Base-by-base conservation (phyloP, 768 basidiomycete species). In the Xerocomus brunneocitrinus region DNA sequence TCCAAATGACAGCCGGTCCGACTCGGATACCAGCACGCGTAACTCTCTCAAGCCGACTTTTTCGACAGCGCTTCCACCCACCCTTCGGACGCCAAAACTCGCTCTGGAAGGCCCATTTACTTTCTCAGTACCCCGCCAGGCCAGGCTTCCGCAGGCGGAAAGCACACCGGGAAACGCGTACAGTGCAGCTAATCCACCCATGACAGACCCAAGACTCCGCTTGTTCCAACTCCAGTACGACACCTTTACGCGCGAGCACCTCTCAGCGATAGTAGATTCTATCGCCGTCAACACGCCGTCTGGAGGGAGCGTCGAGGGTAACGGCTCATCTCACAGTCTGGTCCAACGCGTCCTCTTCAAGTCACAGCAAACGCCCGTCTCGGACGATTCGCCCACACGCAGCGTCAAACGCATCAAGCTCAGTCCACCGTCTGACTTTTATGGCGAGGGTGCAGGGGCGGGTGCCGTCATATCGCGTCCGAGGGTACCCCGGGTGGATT, bases 171-270 rank as follows among this genome's bases (percentile, higher is more conserved):
- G 61, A 32, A 47, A 64, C 34, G 30, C 36, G 6, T 55, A 60
- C 53, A 60, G 54, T 50, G 46, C 38, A 35, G 58, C 53, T 30
- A 71, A 64, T 48, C 62, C 64, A 27, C 76, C 77, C 22, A 59
- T 65, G 27, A 87, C 84, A 27, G 89, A 91, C 63, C 84, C 89
- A 3, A 84, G 85, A 28, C 79, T 93, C 10, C 84, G 87, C 12
- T 78, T 98, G 35, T 98, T 98, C 72, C 89, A 93, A 64, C 89
- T 94, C 48, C 85, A 92, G 58, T 98, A 98, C 64, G 95, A 99
- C 68, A 98, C 95, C 0, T 95, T 90, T 65, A 99, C 95, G 1
- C 83, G 93, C 41, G 90, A 95, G 22, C 92, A 97, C 65, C 81
- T 98, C 40, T 92, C 91, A 3, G 92, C 90, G 0, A 81, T 98